phyloP scores from a whole-genome alignment of 192 early-diverging fungal species.

The Gryganskiella cystojenkinii region DNA sequence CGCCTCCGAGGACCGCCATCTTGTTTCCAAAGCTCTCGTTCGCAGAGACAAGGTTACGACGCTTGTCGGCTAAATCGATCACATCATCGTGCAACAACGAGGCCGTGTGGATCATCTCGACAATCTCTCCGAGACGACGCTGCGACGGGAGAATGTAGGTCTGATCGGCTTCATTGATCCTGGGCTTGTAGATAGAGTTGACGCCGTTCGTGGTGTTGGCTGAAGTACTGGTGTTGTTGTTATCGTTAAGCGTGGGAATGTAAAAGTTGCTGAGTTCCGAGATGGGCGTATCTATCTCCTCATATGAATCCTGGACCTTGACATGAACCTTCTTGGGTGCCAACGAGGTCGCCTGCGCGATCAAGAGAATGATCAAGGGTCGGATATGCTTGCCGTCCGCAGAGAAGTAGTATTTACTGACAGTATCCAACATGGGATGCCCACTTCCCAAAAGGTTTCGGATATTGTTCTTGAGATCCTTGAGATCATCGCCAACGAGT shows the following conservation, averaged over 20 bases:
- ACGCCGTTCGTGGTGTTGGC: constrained; percentile 9
- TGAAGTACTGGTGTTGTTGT: background rate
- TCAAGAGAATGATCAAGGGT: constrained; percentile 90
- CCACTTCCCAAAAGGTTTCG: constrained; percentile 83
- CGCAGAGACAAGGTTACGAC: constrained; percentile 80
- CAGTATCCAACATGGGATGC: constrained; percentile 90
- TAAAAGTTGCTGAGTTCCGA: constrained; percentile 54
- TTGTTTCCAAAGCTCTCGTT: constrained; percentile 96
- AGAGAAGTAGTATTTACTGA: constrained; percentile 90
- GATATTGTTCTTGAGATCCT: constrained; percentile 88
- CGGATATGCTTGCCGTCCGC: constrained; percentile 92
- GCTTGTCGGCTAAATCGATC: constrained; percentile 76
- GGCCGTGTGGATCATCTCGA: constrained; percentile 98
- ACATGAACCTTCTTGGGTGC: constrained; percentile 64
- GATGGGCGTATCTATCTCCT: constrained; percentile 71
- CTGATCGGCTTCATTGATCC: constrained; percentile 44
- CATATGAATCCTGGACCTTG: constrained; percentile 60
- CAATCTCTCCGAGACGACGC: constrained; percentile 93
- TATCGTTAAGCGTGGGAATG: constrained; percentile 34
- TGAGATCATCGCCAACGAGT: constrained; percentile 86
- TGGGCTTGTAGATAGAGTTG: constrained; percentile 30
- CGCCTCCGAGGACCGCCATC: constrained; percentile 94
- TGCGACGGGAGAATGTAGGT: constrained; percentile 84
- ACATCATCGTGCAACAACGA: constrained; percentile 94
- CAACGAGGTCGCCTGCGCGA: constrained; percentile 85